Base-by-base conservation (phyloP, 2,329 filamentous ascomycete genomes). In the Clonostachys chloroleuca region DNA sequence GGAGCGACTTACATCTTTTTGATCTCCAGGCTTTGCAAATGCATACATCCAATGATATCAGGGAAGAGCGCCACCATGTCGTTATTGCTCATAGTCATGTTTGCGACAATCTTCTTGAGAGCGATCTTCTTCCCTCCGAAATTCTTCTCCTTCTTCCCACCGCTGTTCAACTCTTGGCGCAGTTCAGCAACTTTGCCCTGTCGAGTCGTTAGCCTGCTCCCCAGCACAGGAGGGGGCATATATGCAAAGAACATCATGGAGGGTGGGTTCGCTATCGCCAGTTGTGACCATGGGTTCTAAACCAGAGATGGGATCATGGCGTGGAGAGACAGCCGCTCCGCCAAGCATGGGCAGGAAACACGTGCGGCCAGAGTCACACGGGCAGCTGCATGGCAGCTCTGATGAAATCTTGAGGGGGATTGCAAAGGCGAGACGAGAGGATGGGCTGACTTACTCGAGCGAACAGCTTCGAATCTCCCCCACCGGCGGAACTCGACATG, bases 61-160 rank as follows among this genome's bases (percentile, higher is more conserved):
- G 92, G 91, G 59, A 99, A 99, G 45, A 99, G 76, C 37, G 90
- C 91, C 47, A 97, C 87, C 94, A 99, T 99, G 68, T 99, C 94
- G 63, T 97, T 99, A 73, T 99, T 99, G 81, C 92, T 97, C 94
- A 99, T 99, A 54, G 94, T 99, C 94, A 99, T 99, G 66, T 99
- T 99, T 65, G 94, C 94, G 59, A 99, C 94, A 57, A 99, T 97
- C 79, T 96, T 96, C 80, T 99, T 99, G 53, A 99, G 79, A 12
- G 94, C 92, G 63, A 96, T 95, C 81, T 97, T 97, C 78, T 97
- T 99, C 55, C 84, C 83, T 41, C 86, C 81, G 70, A 90, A 87
- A 72, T 95, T 96, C 80, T 96, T 97, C 74, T 99, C 94, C 75
- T 97, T 99, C 77, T 95, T 96, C 56, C 89, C 87, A 64, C 91